Evolutionary conservation across 768 basidiomycete species (phyloP), one percentile per base, ranked within the genome.

Genomic region (Leccinum pellstonianum): DNA sequence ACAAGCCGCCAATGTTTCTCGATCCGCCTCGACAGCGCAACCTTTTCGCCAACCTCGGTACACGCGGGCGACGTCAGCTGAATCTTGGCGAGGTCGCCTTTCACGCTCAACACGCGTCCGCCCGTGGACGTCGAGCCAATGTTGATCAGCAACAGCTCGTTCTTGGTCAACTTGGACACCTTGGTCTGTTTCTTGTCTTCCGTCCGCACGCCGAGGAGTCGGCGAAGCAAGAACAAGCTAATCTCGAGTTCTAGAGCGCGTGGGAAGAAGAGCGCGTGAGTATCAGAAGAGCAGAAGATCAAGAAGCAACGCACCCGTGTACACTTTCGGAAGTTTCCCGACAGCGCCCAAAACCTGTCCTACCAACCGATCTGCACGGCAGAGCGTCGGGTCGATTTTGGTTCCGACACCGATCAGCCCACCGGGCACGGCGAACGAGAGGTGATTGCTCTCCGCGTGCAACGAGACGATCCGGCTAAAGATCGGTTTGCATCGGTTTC

Each of bases 161-260:
- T 90, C 77, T 96, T 96, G 59, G 86, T 82, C 49, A 97, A 83
- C 75, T 97, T 97, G 55, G 91, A 81, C 23, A 93, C 92, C 76
- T 95, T 99, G 21, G 97, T 97, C 73, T 95, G 93, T 75, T 98
- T 99, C 80, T 95, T 97, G 79, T 98, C 97, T 75, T 98, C 96
- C 23, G 95, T 94, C 76, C 95, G 95, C 62, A 99, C 97, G 72
- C 97, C 96, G n/a, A 98, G 85, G 56, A 98, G 78, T 60, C 97
- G 87, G 61, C 97, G 91, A 35, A 99, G 88, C 33, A 98, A 80
- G 88, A 98, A 99, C 66, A 95, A 80, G 66, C 86, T 91, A 71
- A 95, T 94, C 75, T 95, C 93, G 56, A 95, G 81, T 75, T 95
- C 94, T 93, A 60, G 54, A 14, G 12, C 9, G 8, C n/a, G 41